A percentile compares a stretch with the other conserved stretches of the same genome.
phyloP scores from a whole-genome alignment of 306 rosid genomes.

The Carpinus viminea region DNA sequence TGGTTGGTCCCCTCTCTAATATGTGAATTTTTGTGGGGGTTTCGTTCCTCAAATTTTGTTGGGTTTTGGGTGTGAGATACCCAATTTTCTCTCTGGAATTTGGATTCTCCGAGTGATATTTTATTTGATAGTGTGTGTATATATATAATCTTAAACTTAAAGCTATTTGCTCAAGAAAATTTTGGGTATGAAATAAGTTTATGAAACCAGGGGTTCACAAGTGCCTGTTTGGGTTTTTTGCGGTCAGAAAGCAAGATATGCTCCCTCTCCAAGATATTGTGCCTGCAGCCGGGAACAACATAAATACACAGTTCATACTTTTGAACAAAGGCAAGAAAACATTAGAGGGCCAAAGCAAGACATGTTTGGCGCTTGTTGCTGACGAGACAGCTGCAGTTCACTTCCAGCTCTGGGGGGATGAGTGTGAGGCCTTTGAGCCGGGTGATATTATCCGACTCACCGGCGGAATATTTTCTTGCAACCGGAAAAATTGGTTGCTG shows the following conservation, averaged over 20 bases:
- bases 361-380: conserved; percentile 60
- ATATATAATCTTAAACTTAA: no score
- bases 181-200: neutral
- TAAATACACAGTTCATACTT: conserved; percentile 60
- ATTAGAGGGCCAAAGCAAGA: conserved; percentile 53
- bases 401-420: conserved; percentile 83
- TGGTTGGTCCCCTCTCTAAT: no score
- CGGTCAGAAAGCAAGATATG: conserved; percentile 31
- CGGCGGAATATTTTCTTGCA: conserved; percentile 65
- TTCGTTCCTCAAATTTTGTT: no score
- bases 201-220: neutral
- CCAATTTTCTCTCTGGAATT: no score
- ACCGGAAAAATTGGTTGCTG: conserved; percentile 45
- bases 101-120: no score
- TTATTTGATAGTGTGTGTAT: no score
- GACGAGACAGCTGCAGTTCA: conserved; percentile 77
- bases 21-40: no score
- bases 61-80: no score
- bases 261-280: conserved; percentile 58
- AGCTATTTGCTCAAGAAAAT: neutral
- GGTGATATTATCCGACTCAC: conserved; percentile 47
- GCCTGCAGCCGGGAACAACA: conserved; percentile 85
- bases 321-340: conserved; percentile 61
- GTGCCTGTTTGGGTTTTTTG: conserved; percentile 1
- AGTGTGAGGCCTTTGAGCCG: conserved; percentile 56